Conservation (phyloP, 331 rosid genomes). For the Quercus phellos region DNA sequence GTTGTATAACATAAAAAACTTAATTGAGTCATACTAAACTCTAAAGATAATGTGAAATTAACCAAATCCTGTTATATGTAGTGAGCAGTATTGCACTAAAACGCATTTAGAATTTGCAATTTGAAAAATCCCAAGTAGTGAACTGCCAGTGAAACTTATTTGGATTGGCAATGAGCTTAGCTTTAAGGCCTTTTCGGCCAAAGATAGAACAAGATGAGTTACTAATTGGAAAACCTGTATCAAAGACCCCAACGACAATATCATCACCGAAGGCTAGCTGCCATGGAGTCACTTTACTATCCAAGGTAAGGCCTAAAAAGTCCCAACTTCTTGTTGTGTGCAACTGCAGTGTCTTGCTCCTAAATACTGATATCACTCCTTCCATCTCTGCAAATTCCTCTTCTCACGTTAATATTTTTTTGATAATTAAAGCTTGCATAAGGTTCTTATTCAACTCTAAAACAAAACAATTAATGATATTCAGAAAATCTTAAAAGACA, state of each 20-base stretch:
- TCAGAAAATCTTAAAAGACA: not conserved
- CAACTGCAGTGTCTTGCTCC: conserved; percentile 34
- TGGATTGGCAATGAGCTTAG: not conserved
- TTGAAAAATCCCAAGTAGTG: not conserved
- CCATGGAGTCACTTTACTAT: conserved; percentile 6
- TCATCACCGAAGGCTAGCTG: conserved; percentile 37
- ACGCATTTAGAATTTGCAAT: too few relatives aligned
- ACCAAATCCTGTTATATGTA: too few relatives aligned
- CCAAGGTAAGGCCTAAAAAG: conserved; percentile 45
- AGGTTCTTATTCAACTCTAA: not conserved
- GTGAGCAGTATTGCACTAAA: too few relatives aligned
- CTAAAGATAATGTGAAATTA: too few relatives aligned
- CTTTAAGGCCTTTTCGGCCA: not conserved
- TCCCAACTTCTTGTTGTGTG: conserved; percentile 69
- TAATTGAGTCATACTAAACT: too few relatives aligned
- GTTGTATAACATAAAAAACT: too few relatives aligned
- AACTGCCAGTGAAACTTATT: not conserved
- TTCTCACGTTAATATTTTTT: not conserved
- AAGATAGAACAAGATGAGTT: not conserved
- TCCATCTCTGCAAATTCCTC: conserved; percentile 39
- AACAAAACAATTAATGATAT: not conserved
- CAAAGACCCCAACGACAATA: conserved; percentile 44
- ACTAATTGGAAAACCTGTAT: conserved; percentile 34
- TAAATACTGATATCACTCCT: conserved; percentile 48
- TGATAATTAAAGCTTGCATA: not conserved